Evolutionary conservation across 225 moss, liverwort and hornwort genomes (phyloP).

Genomic region (Pleurozium schreberi): DNA sequence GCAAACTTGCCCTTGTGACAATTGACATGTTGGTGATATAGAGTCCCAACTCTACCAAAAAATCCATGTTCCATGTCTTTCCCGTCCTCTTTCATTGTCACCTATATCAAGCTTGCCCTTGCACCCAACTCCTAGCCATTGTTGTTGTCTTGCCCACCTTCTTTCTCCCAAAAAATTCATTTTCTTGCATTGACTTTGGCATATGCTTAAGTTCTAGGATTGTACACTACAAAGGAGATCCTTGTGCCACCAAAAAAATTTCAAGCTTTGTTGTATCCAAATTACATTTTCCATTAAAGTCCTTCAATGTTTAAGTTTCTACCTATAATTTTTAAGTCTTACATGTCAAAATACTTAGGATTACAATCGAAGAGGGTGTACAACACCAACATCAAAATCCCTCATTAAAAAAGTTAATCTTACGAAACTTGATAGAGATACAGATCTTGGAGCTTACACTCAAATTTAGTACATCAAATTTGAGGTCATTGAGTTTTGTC

Average conservation of each 20-base stretch:
- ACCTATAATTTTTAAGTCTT: not conserved
- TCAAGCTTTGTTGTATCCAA: too few relatives aligned
- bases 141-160: fast-evolving
- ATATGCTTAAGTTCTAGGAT: not conserved
- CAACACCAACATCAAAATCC: too few relatives aligned
- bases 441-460: fast-evolving
- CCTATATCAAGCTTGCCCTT: not conserved
- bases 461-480: not conserved
- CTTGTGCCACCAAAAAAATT: too few relatives aligned
- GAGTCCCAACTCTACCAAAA: fast-evolving
- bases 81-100: not conserved
- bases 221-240: not conserved
- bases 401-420: not conserved
- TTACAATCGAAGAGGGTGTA: fast-evolving
- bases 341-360: not conserved
- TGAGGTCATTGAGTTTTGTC: not conserved
- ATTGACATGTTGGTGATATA: fast-evolving
- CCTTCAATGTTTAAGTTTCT: not conserved
- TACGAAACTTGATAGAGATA: not conserved
- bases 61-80: too few relatives aligned
- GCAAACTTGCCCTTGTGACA: fast-evolving
- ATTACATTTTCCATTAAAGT: not conserved
- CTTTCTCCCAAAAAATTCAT: not conserved
- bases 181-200: not conserved
- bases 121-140: too few relatives aligned